A percentile compares a stretch with the other conserved stretches of the same genome.
Evolutionary conservation across 2,329 filamentous ascomycete genomes (phyloP).

Genomic region (Epichloe typhina): DNA sequence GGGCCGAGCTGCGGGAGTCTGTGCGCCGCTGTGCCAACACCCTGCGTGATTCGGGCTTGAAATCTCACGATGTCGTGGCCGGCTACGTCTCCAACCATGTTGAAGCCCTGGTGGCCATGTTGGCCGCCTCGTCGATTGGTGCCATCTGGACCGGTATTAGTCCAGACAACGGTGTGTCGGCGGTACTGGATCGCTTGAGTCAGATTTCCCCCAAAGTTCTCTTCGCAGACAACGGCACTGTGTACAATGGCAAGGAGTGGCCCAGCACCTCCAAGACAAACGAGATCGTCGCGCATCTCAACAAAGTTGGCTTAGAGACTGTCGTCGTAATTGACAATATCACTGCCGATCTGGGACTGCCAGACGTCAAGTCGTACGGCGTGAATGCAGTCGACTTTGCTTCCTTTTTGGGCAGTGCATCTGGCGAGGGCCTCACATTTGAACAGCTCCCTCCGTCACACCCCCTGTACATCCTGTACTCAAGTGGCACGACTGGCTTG

Average conservation of each 20-base stretch:
- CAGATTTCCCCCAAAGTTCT: constrained; percentile 82
- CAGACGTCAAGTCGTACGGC: constrained; percentile 25
- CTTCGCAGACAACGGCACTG: constrained; percentile 75
- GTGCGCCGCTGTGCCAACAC: constrained; percentile 62
- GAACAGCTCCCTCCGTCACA: constrained; percentile 72
- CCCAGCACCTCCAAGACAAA: constrained; percentile 64
- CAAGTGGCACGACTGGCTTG: constrained; percentile 72
- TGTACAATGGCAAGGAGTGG: constrained; percentile 88
- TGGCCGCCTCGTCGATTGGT: constrained; percentile 69
- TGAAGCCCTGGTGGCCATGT: constrained; percentile 76
- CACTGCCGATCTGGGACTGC: constrained; percentile 27
- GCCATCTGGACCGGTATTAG: constrained; percentile 90
- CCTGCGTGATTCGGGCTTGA: constrained; percentile 52
- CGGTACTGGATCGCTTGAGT: constrained; percentile 72
- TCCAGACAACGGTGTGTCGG: constrained; percentile 82
- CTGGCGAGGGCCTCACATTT: constrained; percentile 44
- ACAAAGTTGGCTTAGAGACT: constrained; percentile 44
- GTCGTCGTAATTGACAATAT: constrained; percentile 66
- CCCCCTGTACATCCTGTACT: constrained; percentile 83
- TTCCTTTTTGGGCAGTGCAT: constrained; percentile 28
- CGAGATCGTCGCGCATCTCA: constrained; percentile 58
- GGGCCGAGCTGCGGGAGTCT: constrained; percentile 66
- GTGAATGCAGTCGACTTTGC: constrained; percentile 32
- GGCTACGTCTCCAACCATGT: constrained; percentile 82
- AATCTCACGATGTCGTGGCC: constrained; percentile 42